Base-by-base conservation (phyloP, 2,329 filamentous ascomycete species). In the Huntiella abstrusa region DNA sequence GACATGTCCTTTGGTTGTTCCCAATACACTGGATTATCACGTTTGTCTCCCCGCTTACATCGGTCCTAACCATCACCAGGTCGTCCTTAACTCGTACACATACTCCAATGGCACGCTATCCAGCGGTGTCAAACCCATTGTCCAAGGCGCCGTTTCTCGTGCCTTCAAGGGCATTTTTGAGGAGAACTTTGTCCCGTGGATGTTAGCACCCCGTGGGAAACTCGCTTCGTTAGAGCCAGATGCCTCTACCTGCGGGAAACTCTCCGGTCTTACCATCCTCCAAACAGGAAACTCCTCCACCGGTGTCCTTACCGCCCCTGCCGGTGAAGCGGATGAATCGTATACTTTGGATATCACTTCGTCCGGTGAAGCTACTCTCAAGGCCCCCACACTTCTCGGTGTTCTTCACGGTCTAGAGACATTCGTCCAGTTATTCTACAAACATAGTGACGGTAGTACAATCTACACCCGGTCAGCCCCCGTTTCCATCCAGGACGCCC, bases 391-490 rank as follows among this genome's bases (percentile, higher is more conserved):
- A 1, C 77, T 78, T 12, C 70, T 73, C 5, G 84, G 84, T 43
- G 64, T 87, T 33, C 65, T 84, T 13, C 74, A 75, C 52, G 84
- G 71, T n/a, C 67, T 92, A 16, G 78, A 82, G 53, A 79, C 81
- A 2, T 84, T 91, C 56, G 70, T 72, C 0, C 84, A 92, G 64
- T 71, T 92, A 12, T 91, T 91, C 63, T 88, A 76, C 62, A 59
- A 74, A 58, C 78, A 84, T 61, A 76, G 77, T 35, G 56, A 66
- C 3, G 72, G 70, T 19, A 59, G 59, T 4, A 58, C 55, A 43
- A 65, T 70, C 64, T 93, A 93, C 63, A 85, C 80, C 1, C 70
- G 69, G 1, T 61, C 74, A 34, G 81, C 79, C 1, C 86, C 86
- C 0, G 69, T 92, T 3, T 58, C 63, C 0, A 83, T 93, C 55